These are phyloP conservation scores for Cadophora gregata DNA, from an alignment of 2,329 filamentous ascomycete genomes.

Conservation along the genomic window DNA sequence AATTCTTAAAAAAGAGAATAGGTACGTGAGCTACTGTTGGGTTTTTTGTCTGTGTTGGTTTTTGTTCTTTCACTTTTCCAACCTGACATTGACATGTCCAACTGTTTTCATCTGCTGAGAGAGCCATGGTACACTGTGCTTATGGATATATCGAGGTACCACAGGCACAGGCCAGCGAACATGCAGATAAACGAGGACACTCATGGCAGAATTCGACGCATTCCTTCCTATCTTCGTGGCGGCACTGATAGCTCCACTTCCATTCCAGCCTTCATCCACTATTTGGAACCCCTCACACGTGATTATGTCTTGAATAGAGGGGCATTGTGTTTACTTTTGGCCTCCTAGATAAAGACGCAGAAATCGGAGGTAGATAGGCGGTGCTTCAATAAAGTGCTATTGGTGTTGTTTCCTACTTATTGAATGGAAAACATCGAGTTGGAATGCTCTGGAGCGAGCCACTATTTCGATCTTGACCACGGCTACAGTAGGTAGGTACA, in stretches of 20 bases:
- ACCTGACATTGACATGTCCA: not conserved
- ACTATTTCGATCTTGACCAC: no score
- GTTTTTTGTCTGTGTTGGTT: no score
- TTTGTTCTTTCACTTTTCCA: not conserved
- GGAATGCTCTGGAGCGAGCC: not conserved
- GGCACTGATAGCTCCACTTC: not conserved
- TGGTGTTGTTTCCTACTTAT: no score
- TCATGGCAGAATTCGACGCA: not conserved
- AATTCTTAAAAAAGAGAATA: no score
- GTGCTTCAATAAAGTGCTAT: not conserved
- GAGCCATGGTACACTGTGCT: no score
- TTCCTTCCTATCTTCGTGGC: not conserved
- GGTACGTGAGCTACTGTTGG: no score
- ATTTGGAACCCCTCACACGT: slow-evolving; percentile 10
- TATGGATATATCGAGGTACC: not conserved
- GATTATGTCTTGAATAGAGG: not conserved
- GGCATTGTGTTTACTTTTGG: not conserved
- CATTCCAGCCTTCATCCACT: not conserved
- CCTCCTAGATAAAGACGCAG: not conserved
- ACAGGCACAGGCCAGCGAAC: not conserved
- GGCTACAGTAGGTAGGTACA: no score
- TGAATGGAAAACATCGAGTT: not conserved
- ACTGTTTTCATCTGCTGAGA: no score
- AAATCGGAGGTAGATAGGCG: not conserved
- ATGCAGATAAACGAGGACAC: not conserved